phyloP scores from a whole-genome alignment of 495 filamentous ascomycete species.

The Pseudoneurospora amorphoporcata region DNA sequence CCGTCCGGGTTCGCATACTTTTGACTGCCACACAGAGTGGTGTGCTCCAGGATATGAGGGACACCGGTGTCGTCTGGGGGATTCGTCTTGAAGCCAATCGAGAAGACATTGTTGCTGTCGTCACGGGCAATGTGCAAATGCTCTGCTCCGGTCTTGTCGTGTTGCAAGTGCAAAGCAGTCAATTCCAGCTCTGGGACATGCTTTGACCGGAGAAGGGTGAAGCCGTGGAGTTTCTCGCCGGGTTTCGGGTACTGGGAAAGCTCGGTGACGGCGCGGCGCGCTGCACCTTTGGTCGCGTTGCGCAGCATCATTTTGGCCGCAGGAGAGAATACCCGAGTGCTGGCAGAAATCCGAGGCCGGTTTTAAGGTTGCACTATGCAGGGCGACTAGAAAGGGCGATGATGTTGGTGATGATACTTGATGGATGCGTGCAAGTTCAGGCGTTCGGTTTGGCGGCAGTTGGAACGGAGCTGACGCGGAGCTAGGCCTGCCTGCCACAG shows the following conservation, averaged over 20 bases:
- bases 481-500: neutral
- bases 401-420: neutral
- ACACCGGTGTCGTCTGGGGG: constrained; percentile 93
- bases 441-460: neutral
- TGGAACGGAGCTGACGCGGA: neutral
- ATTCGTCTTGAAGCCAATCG: constrained; percentile 97
- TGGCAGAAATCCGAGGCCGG: neutral
- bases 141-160: constrained; percentile 89
- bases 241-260: constrained; percentile 60
- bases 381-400: neutral
- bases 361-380: neutral
- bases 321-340: neutral
- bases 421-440: neutral
- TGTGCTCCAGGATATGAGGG: constrained; percentile 95
- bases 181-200: constrained; percentile 90
- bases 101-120: constrained; percentile 98
- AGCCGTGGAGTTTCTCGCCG: constrained; percentile 83
- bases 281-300: constrained; percentile 36
- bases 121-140: constrained; percentile 91
- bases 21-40: constrained; percentile 91
- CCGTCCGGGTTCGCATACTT: constrained; percentile 50
- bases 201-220: constrained; percentile 78
- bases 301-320: constrained; percentile 34
- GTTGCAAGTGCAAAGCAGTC: constrained; percentile 77
- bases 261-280: constrained; percentile 59